phyloP scores from a whole-genome alignment of 129 eudicot species.

The Sambucus nigra region DNA sequence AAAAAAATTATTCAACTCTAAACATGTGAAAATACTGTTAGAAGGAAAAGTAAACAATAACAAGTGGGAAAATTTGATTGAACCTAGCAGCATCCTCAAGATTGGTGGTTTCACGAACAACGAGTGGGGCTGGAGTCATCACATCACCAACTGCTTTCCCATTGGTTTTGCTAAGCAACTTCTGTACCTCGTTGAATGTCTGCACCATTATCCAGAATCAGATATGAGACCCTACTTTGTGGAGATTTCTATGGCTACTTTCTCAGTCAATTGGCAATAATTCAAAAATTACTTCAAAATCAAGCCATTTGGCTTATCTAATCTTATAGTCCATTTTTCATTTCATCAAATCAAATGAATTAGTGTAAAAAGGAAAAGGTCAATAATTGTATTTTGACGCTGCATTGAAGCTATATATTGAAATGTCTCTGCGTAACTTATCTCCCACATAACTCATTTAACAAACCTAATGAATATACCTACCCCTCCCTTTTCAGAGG shows the following conservation, averaged over 20 bases:
- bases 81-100: slow-evolving; percentile 94
- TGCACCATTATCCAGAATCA: slow-evolving; percentile 22
- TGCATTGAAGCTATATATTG: no score
- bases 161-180: slow-evolving; percentile 66
- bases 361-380: no score
- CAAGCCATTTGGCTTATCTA: no score
- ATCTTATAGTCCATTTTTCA: no score
- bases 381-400: no score
- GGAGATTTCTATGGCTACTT: not conserved
- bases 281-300: not conserved
- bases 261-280: not conserved
- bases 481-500: no score
- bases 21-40: not conserved
- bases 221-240: not conserved
- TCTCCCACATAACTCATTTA: no score
- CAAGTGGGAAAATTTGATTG: slow-evolving; percentile 4
- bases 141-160: slow-evolving; percentile 81
- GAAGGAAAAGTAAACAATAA: slow-evolving; percentile 1
- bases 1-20: not conserved
- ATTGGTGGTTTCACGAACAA: slow-evolving; percentile 80
- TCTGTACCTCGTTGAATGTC: slow-evolving; percentile 90
- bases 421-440: no score
- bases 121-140: slow-evolving; percentile 91
- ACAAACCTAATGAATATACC: no score
- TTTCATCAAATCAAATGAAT: no score